A percentile compares a stretch with the other conserved stretches of the same genome.
Conservation (phyloP, 148 eudicot species). For the Fagopyrum tataricum region DNA sequence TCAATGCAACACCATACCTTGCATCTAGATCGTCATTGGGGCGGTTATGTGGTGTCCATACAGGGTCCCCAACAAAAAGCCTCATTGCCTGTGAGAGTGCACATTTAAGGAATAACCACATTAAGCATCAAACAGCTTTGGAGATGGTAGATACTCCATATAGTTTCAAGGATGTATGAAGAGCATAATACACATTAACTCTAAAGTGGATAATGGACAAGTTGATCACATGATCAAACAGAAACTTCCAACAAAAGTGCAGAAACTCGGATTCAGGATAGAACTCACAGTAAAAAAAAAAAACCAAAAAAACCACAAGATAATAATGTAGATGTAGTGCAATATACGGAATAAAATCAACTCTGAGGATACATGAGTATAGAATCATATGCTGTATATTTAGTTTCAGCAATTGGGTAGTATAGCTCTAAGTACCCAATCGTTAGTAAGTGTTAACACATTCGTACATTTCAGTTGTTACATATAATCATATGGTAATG, state of each 20-base stretch:
- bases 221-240: background rate
- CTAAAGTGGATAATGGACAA: too few relatives aligned
- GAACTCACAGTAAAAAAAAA: background rate
- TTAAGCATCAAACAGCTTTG: background rate
- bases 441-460: too few relatives aligned
- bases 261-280: background rate
- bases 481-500: too few relatives aligned
- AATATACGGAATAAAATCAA: too few relatives aligned
- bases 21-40: conserved; percentile 79
- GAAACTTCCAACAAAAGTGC: background rate
- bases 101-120: background rate
- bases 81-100: conserved; percentile 60
- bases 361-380: too few relatives aligned
- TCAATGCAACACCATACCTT: conserved; percentile 29
- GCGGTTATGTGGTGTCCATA: conserved; percentile 87
- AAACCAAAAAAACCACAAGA: too few relatives aligned
- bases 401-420: too few relatives aligned
- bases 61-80: conserved; percentile 87
- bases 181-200: background rate
- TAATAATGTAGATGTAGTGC: too few relatives aligned
- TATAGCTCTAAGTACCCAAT: too few relatives aligned
- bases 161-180: background rate
- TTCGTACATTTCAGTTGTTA: too few relatives aligned
- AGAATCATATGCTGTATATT: too few relatives aligned
- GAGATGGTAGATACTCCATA: background rate